Percentiles rank a stretch among this genome's conserved stretches.
Conservation (phyloP, 225 moss, liverwort and hornwort genomes). For the Pseudisothecium myosuroides region DNA sequence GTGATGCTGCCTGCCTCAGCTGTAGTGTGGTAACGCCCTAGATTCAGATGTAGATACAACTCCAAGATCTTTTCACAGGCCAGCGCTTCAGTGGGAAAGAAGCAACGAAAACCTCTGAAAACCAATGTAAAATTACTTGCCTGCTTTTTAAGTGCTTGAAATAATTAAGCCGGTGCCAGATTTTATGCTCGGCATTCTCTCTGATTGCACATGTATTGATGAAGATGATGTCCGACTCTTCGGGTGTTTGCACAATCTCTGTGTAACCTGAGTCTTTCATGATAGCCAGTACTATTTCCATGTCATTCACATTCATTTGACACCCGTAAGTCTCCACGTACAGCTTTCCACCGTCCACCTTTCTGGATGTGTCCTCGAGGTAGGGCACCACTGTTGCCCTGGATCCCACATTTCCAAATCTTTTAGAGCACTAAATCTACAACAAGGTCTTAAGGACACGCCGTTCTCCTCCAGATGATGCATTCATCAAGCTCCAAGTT, state of each 20-base stretch:
- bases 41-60: not conserved
- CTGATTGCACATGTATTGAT: constrained; percentile 97
- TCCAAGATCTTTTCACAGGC: not conserved
- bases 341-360: constrained; percentile 60
- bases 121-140: not conserved
- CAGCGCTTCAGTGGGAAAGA: not conserved
- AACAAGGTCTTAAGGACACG: not conserved
- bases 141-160: constrained; percentile 86
- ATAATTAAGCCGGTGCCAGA: constrained; percentile 91
- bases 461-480: not conserved
- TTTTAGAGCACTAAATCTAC: not conserved
- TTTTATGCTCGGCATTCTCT: constrained; percentile 93
- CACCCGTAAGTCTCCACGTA: constrained; percentile 98
- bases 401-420: constrained; percentile 16
- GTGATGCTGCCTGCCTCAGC: not conserved
- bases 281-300: constrained; percentile 94
- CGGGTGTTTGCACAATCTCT: constrained; percentile 78
- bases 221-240: constrained; percentile 84
- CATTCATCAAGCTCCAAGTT: not conserved
- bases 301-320: constrained; percentile 99
- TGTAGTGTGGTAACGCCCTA: not conserved
- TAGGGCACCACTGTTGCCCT: constrained; percentile 83
- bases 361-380: constrained; percentile 53
- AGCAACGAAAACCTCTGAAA: not conserved
- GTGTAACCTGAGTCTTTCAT: constrained; percentile 97